Percentiles rank a stretch among this genome's conserved stretches.
Evolutionary conservation across 169 alveolate genomes (phyloP).

Genomic region (Babesia caballi): DNA sequence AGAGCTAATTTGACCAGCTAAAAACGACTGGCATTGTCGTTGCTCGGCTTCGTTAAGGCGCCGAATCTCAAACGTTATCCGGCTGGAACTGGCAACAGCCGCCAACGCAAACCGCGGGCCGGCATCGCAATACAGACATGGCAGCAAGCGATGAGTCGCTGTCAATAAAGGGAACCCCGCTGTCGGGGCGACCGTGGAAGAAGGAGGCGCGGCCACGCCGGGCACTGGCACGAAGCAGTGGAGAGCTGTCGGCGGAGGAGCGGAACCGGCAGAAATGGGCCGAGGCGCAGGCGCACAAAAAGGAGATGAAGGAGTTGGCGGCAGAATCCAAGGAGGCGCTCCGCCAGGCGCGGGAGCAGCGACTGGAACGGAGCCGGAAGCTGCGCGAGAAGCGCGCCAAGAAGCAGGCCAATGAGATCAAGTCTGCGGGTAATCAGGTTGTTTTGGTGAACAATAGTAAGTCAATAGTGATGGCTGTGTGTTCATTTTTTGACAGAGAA

Average conservation of each 20-base stretch:
- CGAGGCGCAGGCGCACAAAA: slow-evolving; percentile 25
- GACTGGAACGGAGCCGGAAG: slow-evolving; percentile 9
- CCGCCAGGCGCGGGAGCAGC: slow-evolving; percentile 18
- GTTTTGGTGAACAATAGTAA: slow-evolving; percentile 51
- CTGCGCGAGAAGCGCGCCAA: slow-evolving; percentile 28
- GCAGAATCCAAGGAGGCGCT: slow-evolving; percentile 48
- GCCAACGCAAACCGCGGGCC: not conserved
- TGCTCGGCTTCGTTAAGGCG: too few relatives aligned
- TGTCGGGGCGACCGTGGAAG: slow-evolving; percentile 67
- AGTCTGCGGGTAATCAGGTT: slow-evolving; percentile 60
- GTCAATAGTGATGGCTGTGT: not conserved
- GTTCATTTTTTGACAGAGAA: slow-evolving; percentile 25
- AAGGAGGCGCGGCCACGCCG: slow-evolving; percentile 44
- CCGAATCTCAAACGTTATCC: too few relatives aligned
- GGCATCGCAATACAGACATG: not conserved
- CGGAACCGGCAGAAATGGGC: slow-evolving; percentile 52
- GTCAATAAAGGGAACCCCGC: slow-evolving; percentile 61
- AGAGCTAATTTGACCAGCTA: too few relatives aligned
- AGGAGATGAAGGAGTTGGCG: slow-evolving; percentile 44
- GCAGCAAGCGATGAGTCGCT: slow-evolving; percentile 1
- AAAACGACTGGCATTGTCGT: too few relatives aligned
- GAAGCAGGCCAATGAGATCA: slow-evolving; percentile 53
- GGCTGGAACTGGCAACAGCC: too few relatives aligned
- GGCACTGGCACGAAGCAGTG: slow-evolving; percentile 17
- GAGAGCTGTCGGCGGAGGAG: slow-evolving; percentile 14